Evolutionary conservation across 257 asterid genomes (phyloP), one percentile per base, ranked within the genome.

Genomic region (Ligustrum vulgare): DNA sequence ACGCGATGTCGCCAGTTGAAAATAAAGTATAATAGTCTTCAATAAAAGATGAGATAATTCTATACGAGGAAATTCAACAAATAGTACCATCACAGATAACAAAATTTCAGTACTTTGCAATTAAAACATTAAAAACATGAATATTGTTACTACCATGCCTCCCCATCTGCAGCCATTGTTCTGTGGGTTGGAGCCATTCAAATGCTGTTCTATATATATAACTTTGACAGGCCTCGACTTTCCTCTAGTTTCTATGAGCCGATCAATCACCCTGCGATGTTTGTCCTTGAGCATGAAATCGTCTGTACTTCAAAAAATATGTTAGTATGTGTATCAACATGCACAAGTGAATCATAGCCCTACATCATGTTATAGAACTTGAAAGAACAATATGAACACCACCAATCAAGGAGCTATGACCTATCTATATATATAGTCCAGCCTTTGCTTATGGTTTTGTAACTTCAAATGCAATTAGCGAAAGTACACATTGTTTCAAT

Each of bases 361-460:
- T 9, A 23, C 33, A 25, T 23, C 34, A 22, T 60, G 34, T n/a
- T 25, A 60, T 60, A 0, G 4, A 11, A 9, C 34, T 25, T 22
- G 18, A 60, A 60, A 60, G 67, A 60, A 60, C 13, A n/a, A 25
- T 60, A 60, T 11, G 6, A 51, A 51, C 25, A 51, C 10, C 22
- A 51, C 23, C 60, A 51, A 60, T 22, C 28, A 60, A 60, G 67
- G 34, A 60, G 67, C 67, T 56, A 60, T 60, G 34, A 25, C 67
- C 16, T 60, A 60, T 60, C 10, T 16, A 16, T 49, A 49, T 49
- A 49, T 23, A 60, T 23, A 25, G 13, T 22, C 20, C 33, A 22
- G 8, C 16, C 2, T 23, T 5, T 22, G 33, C 7, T 23, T 23
- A 60, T 60, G 18, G 67, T 60, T 60, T 60, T 60, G 67, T 60